A percentile compares a stretch with the other conserved stretches of the same genome.
These are phyloP conservation scores for Zasmidium angulare DNA, from an alignment of 2,329 filamentous ascomycete genomes.

Conservation along the genomic window DNA sequence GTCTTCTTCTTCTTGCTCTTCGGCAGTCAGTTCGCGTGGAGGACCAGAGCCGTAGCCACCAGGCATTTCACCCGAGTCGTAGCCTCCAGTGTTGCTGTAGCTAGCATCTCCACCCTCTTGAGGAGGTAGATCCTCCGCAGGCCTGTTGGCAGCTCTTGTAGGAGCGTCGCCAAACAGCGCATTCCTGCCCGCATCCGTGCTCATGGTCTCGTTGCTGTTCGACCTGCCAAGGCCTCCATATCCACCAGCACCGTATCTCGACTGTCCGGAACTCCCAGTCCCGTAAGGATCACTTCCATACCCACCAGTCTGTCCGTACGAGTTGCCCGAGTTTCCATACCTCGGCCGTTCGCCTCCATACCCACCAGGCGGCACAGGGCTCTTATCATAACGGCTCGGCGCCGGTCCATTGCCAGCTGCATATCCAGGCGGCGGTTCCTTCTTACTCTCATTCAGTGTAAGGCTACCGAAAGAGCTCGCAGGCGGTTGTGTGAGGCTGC, in stretches of 20 bases:
- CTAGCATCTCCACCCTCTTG: slow-evolving; percentile 31
- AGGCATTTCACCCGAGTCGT: slow-evolving; percentile 29
- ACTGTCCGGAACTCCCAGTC: slow-evolving; percentile 29
- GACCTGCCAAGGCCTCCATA: slow-evolving; percentile 57
- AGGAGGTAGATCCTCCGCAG: slow-evolving; percentile 36
- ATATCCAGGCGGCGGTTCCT: slow-evolving; percentile 33
- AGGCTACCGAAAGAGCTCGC: slow-evolving; percentile 33
- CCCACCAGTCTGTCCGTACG: slow-evolving; percentile 45
- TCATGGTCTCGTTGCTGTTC: slow-evolving; percentile 51
- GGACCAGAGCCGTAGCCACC: slow-evolving; percentile 56
- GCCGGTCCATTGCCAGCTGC: slow-evolving; percentile 25
- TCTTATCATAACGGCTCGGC: slow-evolving; percentile 44
- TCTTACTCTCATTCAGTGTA: slow-evolving; percentile 25
- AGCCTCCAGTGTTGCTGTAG: slow-evolving; percentile 34
- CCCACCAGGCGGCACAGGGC: slow-evolving; percentile 44
- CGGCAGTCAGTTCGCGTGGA: slow-evolving; percentile 75
- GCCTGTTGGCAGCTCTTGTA: slow-evolving; percentile 51
- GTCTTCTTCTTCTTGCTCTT: slow-evolving; percentile 74
- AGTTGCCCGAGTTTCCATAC: slow-evolving; percentile 28
- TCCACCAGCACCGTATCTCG: slow-evolving; percentile 51
- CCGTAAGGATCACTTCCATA: slow-evolving; percentile 57
- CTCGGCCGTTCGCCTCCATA: slow-evolving; percentile 40
- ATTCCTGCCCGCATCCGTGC: slow-evolving; percentile 58
- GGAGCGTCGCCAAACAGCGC: slow-evolving; percentile 63
- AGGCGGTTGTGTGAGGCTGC: slow-evolving; percentile 29